A percentile compares a stretch with the other conserved stretches of the same genome.
Conservation (phyloP, 139 green algal species). For the Chlorella ohadii region DNA sequence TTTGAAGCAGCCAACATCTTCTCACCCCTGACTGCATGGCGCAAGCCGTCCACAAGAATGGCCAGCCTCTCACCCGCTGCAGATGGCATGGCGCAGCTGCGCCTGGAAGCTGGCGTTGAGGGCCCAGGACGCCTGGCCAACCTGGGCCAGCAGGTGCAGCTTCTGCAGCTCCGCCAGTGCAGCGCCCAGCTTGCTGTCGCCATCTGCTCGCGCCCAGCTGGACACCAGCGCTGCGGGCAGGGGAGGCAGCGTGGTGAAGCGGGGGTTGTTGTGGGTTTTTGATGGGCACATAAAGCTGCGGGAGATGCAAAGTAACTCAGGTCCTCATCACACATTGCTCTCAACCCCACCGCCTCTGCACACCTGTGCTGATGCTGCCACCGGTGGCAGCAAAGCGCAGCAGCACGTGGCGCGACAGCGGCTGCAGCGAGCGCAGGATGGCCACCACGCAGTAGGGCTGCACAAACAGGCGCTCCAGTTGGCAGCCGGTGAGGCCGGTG, state of each 20-base stretch:
- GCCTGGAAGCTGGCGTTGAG: conserved; percentile 54
- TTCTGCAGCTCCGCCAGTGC: conserved; percentile 40
- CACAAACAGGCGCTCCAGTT: conserved; percentile 19
- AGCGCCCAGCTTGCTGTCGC: conserved; percentile 39
- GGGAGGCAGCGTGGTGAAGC: not conserved
- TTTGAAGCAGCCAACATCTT: no score
- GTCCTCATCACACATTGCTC: not conserved
- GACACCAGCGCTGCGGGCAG: conserved; percentile 38
- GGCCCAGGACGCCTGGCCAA: not conserved
- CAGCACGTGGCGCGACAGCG: conserved; percentile 75
- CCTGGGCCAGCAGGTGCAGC: conserved; percentile 39
- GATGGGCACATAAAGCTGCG: not conserved
- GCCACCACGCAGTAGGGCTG: conserved; percentile 50
- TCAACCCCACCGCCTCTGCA: not conserved
- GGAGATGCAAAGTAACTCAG: not conserved
- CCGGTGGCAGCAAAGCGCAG: conserved; percentile 51
- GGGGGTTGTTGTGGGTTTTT: not conserved
- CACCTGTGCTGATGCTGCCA: conserved; percentile 11
- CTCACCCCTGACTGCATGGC: no score
- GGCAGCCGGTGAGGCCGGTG: not conserved
- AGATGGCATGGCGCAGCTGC: conserved; percentile 51
- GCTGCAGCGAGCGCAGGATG: conserved; percentile 76
- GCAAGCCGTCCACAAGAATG: no score
- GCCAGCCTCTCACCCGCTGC: conserved; percentile 27
- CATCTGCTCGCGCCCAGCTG: conserved; percentile 18